phyloP scores from a whole-genome alignment of 1,139 yeast genomes.

The Scheffersomyces illinoinensis region DNA sequence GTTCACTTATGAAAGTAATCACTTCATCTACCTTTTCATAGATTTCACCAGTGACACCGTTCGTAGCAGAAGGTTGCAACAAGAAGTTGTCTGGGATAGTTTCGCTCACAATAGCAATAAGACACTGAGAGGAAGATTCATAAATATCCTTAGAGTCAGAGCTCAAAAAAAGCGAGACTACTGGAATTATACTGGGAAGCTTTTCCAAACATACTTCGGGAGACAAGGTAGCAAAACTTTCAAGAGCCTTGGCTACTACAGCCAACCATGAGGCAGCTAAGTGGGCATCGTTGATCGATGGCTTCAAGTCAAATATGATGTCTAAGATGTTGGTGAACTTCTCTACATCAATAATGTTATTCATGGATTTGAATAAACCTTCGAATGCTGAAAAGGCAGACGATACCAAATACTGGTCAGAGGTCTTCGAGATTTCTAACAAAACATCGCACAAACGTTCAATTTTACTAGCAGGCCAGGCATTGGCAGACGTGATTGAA shows the following conservation, averaged over 20 bases:
- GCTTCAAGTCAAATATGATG: slow-evolving; percentile 76
- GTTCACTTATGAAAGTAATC: slow-evolving; percentile 47
- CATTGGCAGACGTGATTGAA: slow-evolving; percentile 66
- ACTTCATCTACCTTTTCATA: slow-evolving; percentile 60
- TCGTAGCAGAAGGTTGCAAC: slow-evolving; percentile 48
- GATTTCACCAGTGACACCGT: slow-evolving; percentile 41
- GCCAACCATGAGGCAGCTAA: slow-evolving; percentile 95
- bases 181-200: slow-evolving; percentile 57
- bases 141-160: slow-evolving; percentile 71
- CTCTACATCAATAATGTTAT: slow-evolving; percentile 60
- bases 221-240: slow-evolving; percentile 63
- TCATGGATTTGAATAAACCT: slow-evolving; percentile 77
- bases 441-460: slow-evolving; percentile 76
- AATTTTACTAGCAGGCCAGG: slow-evolving; percentile 76
- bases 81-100: slow-evolving; percentile 63
- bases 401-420: slow-evolving; percentile 80
- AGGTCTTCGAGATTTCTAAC: slow-evolving; percentile 73
- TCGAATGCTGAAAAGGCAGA: slow-evolving; percentile 86
- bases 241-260: slow-evolving; percentile 84
- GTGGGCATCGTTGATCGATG: slow-evolving; percentile 78
- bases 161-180: slow-evolving; percentile 60
- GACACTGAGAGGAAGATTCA: slow-evolving; percentile 81
- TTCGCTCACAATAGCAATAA: slow-evolving; percentile 71
- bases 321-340: slow-evolving; percentile 66
- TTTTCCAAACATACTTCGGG: slow-evolving; percentile 57